Base-by-base conservation (phyloP, 129 eudicot species). In the Chrysanthemum lavandulifolium region DNA sequence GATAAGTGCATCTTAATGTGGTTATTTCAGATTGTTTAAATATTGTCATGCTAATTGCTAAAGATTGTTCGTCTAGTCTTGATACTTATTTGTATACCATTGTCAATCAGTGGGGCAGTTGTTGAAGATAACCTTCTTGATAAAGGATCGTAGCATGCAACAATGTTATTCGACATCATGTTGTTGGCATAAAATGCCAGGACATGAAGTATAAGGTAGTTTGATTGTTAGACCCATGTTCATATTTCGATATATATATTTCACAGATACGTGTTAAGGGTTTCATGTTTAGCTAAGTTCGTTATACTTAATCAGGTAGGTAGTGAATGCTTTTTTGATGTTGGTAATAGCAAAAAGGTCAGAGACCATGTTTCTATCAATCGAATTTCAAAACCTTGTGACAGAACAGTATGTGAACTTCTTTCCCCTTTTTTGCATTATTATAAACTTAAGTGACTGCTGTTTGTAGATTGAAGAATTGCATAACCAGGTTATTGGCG, bases 81-180 rank as follows among this genome's bases (percentile, higher is more conserved):
- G n/a, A 43, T 50, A 53, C 43, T 27, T 74, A 66, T 19, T 19
- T 76, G 25, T 66, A 51, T 68, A 60, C 23, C 12, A 16, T 55
- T 67, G 49, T 64, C 52, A 52, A 57, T 8, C 81, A 95, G 97
- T 64, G 97, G 97, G 74, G 96, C 97, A 29, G 83, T 90, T 18
- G 88, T 95, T 69, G 99, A 97, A 65, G 97, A 95, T 83, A 91
- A 95, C 70, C 76, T 88, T 70, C 99, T 96, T 9, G 99, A 56
- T 49, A 64, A 71, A 90, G 94, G 68, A 73, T 85, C 67, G 78
- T 95, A 6, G 94, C 96, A 63, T 75, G 92, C 76, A 90, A 95
- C 60, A 95, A 90, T 75, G 70, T 84, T 25, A 86, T 95, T 73
- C 96, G 99, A 62, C 89, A 90, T 83, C 91, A 90, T 83, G 89